Base-by-base conservation (phyloP, 352 stramenopile species). In the Pythium angustatum region DNA sequence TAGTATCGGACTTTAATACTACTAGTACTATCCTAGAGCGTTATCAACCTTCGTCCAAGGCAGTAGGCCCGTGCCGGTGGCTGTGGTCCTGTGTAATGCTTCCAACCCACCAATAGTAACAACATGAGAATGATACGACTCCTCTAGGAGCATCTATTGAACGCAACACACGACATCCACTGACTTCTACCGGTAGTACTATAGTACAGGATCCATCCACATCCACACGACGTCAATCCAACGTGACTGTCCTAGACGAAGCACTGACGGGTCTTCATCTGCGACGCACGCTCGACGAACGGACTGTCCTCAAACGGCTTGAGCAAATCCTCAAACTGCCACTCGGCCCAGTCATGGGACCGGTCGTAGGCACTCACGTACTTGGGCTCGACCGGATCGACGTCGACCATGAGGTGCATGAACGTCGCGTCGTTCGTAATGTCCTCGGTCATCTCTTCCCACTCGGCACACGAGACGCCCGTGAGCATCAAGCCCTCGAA, bases 371-470 rank as follows among this genome's bases (percentile, higher is more conserved):
- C 24, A 10, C 34, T 60, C 34, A 19, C 27, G 58, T 58, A 58
- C 33, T 28, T 56, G 17, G 58, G 58, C 38, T 58, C 58, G 5
- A 58, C 48, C 21, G 58, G 58, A 26, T 65, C 58, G 31, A 45
- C 58, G 15, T 65, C 58, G 34, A 65, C 58, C 58, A 65, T 65
- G 26, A 65, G 58, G 34, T 65, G 58, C 58, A 65, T 65, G 48
- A 65, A 65, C 7, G 36, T 43, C 36, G 58, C 48, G 31, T 65
- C 58, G 47, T 65, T 65, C 9, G 58, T 26, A 21, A 65, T 65
- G 27, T 65, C 58, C 50, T 58, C 58, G 22, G 58, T 52, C 58
- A 58, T 58, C 33, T 65, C 58, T 15, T n/a, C 48, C 58, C 58
- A 65, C 36, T 65, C 48, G 10, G 51, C 48, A 8, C 19, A 31